Percentiles rank a stretch among this genome's conserved stretches.
Evolutionary conservation across 2,329 filamentous ascomycete genomes (phyloP).

Genomic region (Penicillium hesseltinei): DNA sequence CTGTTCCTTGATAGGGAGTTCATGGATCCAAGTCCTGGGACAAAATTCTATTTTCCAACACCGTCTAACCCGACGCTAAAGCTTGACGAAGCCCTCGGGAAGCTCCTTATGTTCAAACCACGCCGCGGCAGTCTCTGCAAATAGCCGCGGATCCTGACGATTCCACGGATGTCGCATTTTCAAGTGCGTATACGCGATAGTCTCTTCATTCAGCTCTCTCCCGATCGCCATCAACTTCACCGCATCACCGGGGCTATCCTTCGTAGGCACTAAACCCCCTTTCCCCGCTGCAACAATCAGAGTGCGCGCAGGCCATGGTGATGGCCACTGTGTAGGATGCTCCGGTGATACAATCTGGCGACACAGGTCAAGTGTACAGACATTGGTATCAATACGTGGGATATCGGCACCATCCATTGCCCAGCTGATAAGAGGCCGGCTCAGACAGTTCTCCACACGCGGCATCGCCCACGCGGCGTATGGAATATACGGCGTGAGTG

Average conservation of each 20-base stretch:
- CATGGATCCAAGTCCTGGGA: no score
- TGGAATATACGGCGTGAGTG: conserved; percentile 5
- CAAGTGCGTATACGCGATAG: conserved; percentile 6
- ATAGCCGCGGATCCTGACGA: conserved; percentile 7
- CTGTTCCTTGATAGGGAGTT: no score
- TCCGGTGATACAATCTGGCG: not conserved
- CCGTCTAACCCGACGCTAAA: not conserved
- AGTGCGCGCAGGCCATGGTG: conserved; percentile 10
- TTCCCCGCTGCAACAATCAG: conserved; percentile 11
- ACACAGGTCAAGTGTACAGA: conserved; percentile 7
- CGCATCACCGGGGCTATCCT: conserved; percentile 2
- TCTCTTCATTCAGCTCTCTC: conserved; percentile 3
- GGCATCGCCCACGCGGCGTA: conserved; percentile 8
- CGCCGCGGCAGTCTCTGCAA: conserved; percentile 2
- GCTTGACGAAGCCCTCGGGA: conserved; percentile 5
- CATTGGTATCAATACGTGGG: conserved; percentile 1
- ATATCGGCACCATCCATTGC: conserved; percentile 13
- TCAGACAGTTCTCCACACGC: conserved; percentile 7
- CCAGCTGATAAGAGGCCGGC: conserved; percentile 3
- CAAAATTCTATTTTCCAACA: no score
- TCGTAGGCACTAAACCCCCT: conserved; percentile 7
- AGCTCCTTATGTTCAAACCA: conserved; percentile 8
- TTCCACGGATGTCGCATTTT: conserved; percentile 15
- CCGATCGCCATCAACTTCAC: conserved; percentile 5
- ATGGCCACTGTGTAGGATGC: not conserved